Evolutionary conservation across 257 asterid species (phyloP), one percentile per base, ranked within the genome.

Genomic region (Solanum raphanifolium): DNA sequence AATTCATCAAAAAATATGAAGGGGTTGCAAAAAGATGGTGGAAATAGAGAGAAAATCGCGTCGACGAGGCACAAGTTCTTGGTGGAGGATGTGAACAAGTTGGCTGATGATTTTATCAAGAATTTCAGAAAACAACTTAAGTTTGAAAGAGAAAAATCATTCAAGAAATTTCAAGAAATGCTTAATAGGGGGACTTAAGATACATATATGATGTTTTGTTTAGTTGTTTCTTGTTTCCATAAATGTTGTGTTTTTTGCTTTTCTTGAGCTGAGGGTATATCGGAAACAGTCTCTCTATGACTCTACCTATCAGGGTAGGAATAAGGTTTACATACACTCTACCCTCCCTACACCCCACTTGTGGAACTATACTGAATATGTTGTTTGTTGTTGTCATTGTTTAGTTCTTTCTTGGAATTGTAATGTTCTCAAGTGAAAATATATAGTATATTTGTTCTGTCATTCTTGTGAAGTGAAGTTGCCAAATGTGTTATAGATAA

Each of bases 91-190:
- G 96, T 92, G 55, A 74, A 92, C 87, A 87, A 84, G 62, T 60
- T 86, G 84, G 94, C 93, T 6, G 93, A 93, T 25, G 93, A 91
- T 87, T 92, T 94, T 86, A 93, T 94, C 90, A 88, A 86, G 72
- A 90, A 88, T 29, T 93, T 93, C 90, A 92, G 87, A 89, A 89
- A 88, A 69, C 93, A 89, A 89, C 94, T 94, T 36, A 90, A 68
- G 87, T 62, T 91, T 39, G 93, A 92, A 88, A 83, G 87, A 25
- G 83, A 92, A 43, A 91, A 91, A 46, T 92, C 94, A 31, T 87
- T 94, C 8, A 90, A 90, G 38, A 90, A 91, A 46, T 60, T 52
- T n/a, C 88, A 84, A 68, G 94, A 87, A 68, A 81, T 85, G 88
- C 87, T 86, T 13, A 71, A 82, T 9, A 82, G 88, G 29, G 89